phyloP scores from a whole-genome alignment of 2,329 filamentous ascomycete genomes.

The Cyphellophora attinorum region DNA sequence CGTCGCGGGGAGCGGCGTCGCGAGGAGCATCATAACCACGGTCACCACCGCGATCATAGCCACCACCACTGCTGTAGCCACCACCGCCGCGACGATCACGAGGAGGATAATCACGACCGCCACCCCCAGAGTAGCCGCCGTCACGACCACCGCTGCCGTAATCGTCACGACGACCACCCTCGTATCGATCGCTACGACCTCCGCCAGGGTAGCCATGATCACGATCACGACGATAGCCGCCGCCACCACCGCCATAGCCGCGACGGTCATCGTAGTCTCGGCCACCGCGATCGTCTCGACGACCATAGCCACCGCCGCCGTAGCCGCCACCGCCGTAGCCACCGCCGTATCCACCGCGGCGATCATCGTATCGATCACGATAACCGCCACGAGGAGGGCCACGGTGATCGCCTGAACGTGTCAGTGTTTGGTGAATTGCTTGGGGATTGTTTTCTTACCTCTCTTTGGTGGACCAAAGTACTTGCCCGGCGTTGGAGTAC shows the following conservation, averaged over 20 bases:
- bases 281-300: constrained; percentile 36
- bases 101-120: constrained; percentile 36
- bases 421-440: neutral
- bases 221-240: constrained; percentile 29
- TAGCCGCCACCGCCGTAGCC: constrained; percentile 31
- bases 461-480: constrained; percentile 98
- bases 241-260: constrained; percentile 34
- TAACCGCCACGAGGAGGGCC: constrained; percentile 29
- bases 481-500: constrained; percentile 94
- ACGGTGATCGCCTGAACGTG: constrained; percentile 32
- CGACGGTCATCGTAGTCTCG: constrained; percentile 32
- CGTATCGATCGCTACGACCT: constrained; percentile 33
- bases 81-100: constrained; percentile 19
- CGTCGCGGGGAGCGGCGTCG: constrained; percentile 16
- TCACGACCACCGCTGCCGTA: constrained; percentile 37
- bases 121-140: constrained; percentile 46
- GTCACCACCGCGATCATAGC: constrained; percentile 25
- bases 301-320: constrained; percentile 24
- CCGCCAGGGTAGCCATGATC: constrained; percentile 33
- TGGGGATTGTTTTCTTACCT: constrained; percentile 49
- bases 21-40: constrained; percentile 10
- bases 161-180: constrained; percentile 29
- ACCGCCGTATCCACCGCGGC: constrained; percentile 29
- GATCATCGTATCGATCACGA: constrained; percentile 41
- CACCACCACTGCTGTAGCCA: constrained; percentile 30